Conservation (phyloP, 75 land plant species). For the Ceratopteris richardii region DNA sequence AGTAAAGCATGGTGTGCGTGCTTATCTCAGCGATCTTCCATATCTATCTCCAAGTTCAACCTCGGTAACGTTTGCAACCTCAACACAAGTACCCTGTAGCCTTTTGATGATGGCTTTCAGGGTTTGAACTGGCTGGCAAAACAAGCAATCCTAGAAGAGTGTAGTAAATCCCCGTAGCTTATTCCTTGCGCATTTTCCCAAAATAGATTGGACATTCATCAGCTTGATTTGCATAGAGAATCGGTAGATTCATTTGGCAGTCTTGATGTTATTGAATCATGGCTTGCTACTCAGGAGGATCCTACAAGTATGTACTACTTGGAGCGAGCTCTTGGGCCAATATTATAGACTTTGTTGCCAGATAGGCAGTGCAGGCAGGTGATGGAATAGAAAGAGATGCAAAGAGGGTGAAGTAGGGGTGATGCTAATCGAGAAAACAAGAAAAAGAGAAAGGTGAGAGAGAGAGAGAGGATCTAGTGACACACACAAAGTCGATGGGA, state of each 20-base stretch:
- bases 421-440: no score
- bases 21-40: slow-evolving; percentile 68
- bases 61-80: slow-evolving; percentile 73
- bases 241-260: slow-evolving; percentile 67
- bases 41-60: slow-evolving; percentile 6
- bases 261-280: slow-evolving; percentile 57
- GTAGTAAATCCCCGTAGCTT: slow-evolving; percentile 47
- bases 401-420: no score
- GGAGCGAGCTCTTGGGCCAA: no score
- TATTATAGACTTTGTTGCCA: no score
- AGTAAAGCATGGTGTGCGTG: slow-evolving; percentile 3
- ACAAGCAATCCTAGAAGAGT: slow-evolving; percentile 86
- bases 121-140: slow-evolving; percentile 79
- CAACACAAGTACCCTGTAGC: slow-evolving; percentile 82
- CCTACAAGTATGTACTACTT: no score
- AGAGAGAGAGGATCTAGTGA: no score
- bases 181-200: slow-evolving; percentile 18
- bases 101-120: slow-evolving; percentile 79
- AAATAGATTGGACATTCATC: slow-evolving; percentile 24
- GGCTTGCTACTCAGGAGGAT: slow-evolving; percentile 94
- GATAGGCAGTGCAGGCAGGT: no score
- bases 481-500: no score
- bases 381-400: no score
- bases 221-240: slow-evolving; percentile 14
- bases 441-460: no score